These are phyloP conservation scores for Stentor coeruleus DNA, from an alignment of 73 alveolate species.

Conservation along the genomic window DNA sequence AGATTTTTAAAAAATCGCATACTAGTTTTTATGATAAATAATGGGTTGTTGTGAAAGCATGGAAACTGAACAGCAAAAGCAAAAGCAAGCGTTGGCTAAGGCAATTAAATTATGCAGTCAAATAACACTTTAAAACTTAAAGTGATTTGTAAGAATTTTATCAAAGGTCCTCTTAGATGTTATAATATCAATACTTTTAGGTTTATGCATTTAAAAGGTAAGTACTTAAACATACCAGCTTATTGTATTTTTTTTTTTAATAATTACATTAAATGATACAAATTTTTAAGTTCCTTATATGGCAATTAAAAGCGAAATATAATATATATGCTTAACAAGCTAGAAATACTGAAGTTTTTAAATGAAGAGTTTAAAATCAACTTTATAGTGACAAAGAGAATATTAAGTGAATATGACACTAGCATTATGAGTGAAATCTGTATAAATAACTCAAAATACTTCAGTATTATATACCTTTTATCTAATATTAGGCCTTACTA, in stretches of 20 bases:
- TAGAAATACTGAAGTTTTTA: too few species aligned
- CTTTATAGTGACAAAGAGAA: neutral
- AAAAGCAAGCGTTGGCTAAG: neutral
- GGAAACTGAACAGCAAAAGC: neutral
- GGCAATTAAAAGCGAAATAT: too few species aligned
- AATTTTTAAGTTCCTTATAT: too few species aligned
- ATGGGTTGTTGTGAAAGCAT: slow-evolving; percentile 7
- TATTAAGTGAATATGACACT: neutral
- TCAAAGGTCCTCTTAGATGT: neutral
- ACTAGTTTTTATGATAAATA: too few species aligned
- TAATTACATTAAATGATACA: too few species aligned
- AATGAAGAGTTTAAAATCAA: neutral
- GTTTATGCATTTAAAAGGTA: too few species aligned
- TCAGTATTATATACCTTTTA: neutral
- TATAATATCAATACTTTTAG: neutral
- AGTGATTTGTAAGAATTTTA: neutral
- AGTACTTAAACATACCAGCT: neutral
- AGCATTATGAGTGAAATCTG: neutral
- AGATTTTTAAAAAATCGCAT: too few species aligned
- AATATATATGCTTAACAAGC: too few species aligned
- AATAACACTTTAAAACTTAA: neutral
- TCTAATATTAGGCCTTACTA: neutral
- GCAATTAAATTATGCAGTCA: neutral
- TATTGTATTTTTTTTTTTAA: neutral
- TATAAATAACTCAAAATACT: neutral